Evolutionary conservation across 2,329 filamentous ascomycete genomes (phyloP), one percentile per base, ranked within the genome.

Genomic region (Exophiala xenobiotica): DNA sequence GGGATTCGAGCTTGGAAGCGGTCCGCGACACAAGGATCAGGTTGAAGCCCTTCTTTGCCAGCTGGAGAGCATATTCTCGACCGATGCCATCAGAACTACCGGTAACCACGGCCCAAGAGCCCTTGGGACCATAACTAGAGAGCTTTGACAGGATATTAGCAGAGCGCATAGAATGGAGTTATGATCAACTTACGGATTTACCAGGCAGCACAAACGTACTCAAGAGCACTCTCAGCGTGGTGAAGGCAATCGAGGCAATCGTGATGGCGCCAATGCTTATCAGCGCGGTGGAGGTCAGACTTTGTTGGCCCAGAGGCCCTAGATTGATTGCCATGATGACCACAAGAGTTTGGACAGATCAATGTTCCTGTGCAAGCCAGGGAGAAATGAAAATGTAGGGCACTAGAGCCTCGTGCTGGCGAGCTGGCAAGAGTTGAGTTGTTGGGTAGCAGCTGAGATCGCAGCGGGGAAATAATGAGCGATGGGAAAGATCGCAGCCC

Each of bases 41-140:
- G 73, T 96, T 97, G 82, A 92, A 99, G 64, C 91, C 91, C 68
- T 93, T 91, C 56, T 82, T 78, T 19, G 93, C 91, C 51, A 99
- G 85, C 70, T 97, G 90, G 24, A 87, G 79, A 29, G 92, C 90
- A 68, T 90, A 99, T 74, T 99, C 93, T 74, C 96, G 97, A 68
- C 93, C 93, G 57, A 99, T 85, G 59, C 93, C 95, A 71, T 99
- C 93, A 8, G 91, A 96, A 45, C 92, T 93, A 58, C 93, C 93
- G 20, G 93, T 99, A 33, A 99, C 81, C 49, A 99, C 82, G 24
- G 89, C 93, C 91, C 92, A 99, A 52, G 87, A 91, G 56, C 92
- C 92, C 65, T 90, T 89, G 63, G 87, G 87, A 61, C 91, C 93
- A 74, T 95, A 97, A 61, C 87, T 90, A 63, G 85, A 85, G 52